Base-by-base conservation (phyloP, 371 early-diverging fungal species). In the Fennellomyces sp. region DNA sequence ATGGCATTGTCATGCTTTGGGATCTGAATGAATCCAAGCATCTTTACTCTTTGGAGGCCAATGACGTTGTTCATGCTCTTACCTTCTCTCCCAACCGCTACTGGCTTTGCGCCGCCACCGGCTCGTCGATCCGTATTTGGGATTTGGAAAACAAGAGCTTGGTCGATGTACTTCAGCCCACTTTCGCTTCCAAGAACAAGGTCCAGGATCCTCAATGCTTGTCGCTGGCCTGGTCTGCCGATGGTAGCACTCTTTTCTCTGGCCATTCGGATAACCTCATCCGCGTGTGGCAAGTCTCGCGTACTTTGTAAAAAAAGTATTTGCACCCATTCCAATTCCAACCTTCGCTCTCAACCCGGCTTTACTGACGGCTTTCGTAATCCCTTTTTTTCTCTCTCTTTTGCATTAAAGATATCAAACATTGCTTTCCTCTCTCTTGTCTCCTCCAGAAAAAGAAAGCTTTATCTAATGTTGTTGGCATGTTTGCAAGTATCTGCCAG, bases 41-140 rank as follows among this genome's bases (percentile, higher is more conserved):
- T 91, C 84, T 97, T 73, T 98, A 97, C 94, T 94, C 97, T 63
- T 88, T 98, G 64, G 97, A 97, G 73, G 96, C 95, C 75, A 93
- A 91, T 61, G 94, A 94, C 79, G 80, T 85, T 67, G 94, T 99
- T 86, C 92, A 97, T 86, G 91, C 97, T 72, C 87, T 99, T 61
- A 91, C 90, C 79, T 99, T 99, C 94, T 95, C 96, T 62, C 97
- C 98, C 75, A 97, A 97, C 93, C 92, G 98, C 64, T 98, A 98
- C 97, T 99, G 99, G 99, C 90, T 99, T 73, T 96, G 97, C 87
- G 98, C 97, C 73, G 99, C 98, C 81, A 97, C 97, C 71, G 84
- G 87, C 61, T 84, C 88, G 60, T 86, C 92, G 80, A 97, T 99
- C 90, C 95, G 93, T 91, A 94, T 99, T 87, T 98, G 98, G 98